Percentiles rank a stretch among this genome's conserved stretches.
phyloP scores from a whole-genome alignment of 371 early-diverging fungal genomes.

The Actinomucor elegans region DNA sequence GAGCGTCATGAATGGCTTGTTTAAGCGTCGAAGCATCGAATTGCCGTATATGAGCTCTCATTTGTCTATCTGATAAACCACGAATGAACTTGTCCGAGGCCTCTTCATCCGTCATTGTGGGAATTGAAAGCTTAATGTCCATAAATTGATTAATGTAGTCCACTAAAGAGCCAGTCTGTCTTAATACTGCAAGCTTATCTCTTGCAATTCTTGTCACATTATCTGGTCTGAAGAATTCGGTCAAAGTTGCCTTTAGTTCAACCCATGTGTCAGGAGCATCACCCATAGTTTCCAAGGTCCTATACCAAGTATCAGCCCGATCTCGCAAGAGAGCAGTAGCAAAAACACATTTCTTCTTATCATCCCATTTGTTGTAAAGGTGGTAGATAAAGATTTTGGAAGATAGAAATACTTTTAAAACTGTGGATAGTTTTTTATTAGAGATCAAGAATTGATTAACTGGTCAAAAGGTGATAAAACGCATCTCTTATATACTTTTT shows the following conservation, averaged over 20 bases:
- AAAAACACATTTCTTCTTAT: neutral
- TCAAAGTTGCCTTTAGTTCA: neutral
- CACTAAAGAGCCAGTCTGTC: neutral
- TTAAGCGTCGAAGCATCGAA: neutral
- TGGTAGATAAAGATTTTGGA: too few relatives aligned
- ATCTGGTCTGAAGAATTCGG: neutral
- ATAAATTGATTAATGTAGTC: slow-evolving; percentile 5
- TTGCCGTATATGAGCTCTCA: neutral
- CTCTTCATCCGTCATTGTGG: slow-evolving; percentile 1
- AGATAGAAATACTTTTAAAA: too few relatives aligned
- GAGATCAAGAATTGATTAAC: too few relatives aligned
- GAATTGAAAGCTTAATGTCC: neutral
- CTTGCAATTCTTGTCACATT: neutral
- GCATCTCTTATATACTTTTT: too few relatives aligned
- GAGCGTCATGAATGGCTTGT: neutral
- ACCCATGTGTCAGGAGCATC: neutral
- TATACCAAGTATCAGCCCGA: neutral
- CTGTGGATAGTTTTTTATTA: too few relatives aligned
- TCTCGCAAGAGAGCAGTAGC: neutral
- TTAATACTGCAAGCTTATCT: neutral
- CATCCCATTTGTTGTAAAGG: neutral
- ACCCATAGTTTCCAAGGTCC: neutral
- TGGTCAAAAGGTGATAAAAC: too few relatives aligned
- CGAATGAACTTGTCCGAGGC: slow-evolving; percentile 2
- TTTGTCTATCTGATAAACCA: neutral